Conservation (phyloP, 2,329 filamentous ascomycete genomes). For the Monilinia fructicola region DNA sequence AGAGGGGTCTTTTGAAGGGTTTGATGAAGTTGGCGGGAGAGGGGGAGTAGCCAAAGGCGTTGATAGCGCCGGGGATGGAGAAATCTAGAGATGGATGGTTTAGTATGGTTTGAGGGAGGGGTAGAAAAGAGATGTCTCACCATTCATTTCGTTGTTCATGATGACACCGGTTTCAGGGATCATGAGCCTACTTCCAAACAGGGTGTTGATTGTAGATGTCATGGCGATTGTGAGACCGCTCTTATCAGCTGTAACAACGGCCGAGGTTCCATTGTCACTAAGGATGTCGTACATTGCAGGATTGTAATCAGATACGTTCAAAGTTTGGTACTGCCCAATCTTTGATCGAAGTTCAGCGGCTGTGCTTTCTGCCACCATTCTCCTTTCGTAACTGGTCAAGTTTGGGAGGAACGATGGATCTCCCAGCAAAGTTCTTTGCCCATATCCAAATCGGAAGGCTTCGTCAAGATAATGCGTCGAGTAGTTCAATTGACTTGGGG, state of each 20-base stretch:
- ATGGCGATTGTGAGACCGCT: constrained; percentile 61
- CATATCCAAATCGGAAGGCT: constrained; percentile 66
- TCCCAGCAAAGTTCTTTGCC: constrained; percentile 59
- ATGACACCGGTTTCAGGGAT: constrained; percentile 68
- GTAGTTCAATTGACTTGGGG: constrained; percentile 53
- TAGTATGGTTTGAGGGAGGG: constrained; percentile 22
- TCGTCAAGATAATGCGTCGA: constrained; percentile 67
- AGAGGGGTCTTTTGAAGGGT: constrained; percentile 64
- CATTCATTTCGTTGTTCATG: constrained; percentile 65
- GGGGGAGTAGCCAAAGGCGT: constrained; percentile 65
- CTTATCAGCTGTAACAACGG: constrained; percentile 55
- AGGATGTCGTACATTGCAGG: constrained; percentile 60
- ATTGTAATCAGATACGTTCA: constrained; percentile 61
- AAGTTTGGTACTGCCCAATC: constrained; percentile 58
- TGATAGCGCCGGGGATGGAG: constrained; percentile 61
- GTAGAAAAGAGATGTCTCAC: constrained; percentile 45
- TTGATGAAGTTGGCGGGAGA: constrained; percentile 63
- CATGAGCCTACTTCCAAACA: constrained; percentile 63
- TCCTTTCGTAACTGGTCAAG: constrained; percentile 57
- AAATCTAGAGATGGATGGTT: constrained; percentile 51
- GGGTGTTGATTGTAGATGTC: constrained; percentile 66
- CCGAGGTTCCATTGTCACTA: constrained; percentile 50
- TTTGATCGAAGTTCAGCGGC: constrained; percentile 54
- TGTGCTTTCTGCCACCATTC: constrained; percentile 52
- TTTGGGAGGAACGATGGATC: constrained; percentile 61